Base-by-base conservation (phyloP, 2,329 filamentous ascomycete species). In the Colletotrichum lentis region DNA sequence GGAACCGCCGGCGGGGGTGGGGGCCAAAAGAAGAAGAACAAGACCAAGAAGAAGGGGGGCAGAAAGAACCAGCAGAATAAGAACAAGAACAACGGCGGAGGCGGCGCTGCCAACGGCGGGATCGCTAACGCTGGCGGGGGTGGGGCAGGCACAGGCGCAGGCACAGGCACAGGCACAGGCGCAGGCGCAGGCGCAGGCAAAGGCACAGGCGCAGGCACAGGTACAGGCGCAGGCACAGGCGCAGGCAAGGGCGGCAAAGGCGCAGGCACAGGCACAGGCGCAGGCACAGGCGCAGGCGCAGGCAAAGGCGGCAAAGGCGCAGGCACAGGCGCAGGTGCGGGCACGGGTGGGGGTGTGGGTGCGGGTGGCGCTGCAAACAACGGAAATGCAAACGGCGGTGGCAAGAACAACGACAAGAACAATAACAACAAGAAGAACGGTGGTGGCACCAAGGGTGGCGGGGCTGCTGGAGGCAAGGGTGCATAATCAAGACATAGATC, bases 381-480 rank as follows among this genome's bases (percentile, higher is more conserved):
- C 24, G 62, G 44, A 43, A 64, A 54, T 14, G 62, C 62, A 14
- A 43, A 59, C n/a, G 63, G 57, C 7, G 49, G 14, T 16, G 46
- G 55, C 20, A 43, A 41, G 37, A 46, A 31, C 20, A 56, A 56
- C 37, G 41, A 31, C 46, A 53, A 43, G 27, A 52, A 60, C n/a
- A 44, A 43, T 39, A 37, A 41, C 22, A 16, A 50, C 20, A 43
- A 44, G 50, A 22, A 22, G 31, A 47, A 62, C 2, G 52, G 2
- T 20, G 58, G 41, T 11, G 53, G 24, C 4, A 43, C 22, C 1
- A 24, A 10, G 7, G 37, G 56, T 22, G 62, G 22, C 6, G 59
- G 60, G 7, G 43, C 62, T 14, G 53, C 46, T n/a, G n/a, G n/a
- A 47, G 69, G 62, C 52, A 37, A 35, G 47, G 47, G 24, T 24